Evolutionary conservation across 352 stramenopile species (phyloP).

Genomic region (Phytophthora vignae): DNA sequence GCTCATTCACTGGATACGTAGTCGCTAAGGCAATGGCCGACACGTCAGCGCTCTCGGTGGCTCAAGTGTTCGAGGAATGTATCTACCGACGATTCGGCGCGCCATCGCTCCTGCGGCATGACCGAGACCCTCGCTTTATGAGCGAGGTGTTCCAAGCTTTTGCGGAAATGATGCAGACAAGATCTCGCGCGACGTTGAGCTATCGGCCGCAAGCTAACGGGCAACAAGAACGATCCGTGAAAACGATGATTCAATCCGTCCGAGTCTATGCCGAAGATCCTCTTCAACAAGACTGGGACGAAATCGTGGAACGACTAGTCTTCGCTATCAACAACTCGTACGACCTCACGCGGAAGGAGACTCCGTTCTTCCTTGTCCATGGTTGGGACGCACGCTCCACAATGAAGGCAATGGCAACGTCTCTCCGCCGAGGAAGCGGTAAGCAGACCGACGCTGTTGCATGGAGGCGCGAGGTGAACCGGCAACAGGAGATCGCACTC

Average conservation of each 20-base stretch:
- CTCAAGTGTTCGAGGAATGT: slow-evolving; percentile 17
- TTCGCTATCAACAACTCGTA: too few species aligned
- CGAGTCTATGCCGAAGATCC: slow-evolving; percentile 12
- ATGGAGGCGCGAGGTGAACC: not conserved
- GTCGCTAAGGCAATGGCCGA: slow-evolving; percentile 19
- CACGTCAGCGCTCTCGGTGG: slow-evolving; percentile 11
- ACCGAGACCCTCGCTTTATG: slow-evolving; percentile 24
- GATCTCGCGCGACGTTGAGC: slow-evolving; percentile 7
- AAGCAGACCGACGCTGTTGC: too few species aligned
- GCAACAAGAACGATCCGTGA: slow-evolving; percentile 14
- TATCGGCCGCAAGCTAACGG: slow-evolving; percentile 26
- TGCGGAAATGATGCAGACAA: slow-evolving; percentile 10
- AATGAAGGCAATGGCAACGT: too few species aligned
- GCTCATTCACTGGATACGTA: slow-evolving; percentile 16
- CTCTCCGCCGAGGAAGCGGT: too few species aligned
- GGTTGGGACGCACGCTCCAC: too few species aligned
- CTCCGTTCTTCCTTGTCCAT: too few species aligned
- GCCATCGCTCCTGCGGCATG: slow-evolving; percentile 13
- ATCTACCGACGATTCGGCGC: slow-evolving; percentile 17
- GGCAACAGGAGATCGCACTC: not conserved
- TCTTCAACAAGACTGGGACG: too few species aligned
- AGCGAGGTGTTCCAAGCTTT: slow-evolving; percentile 21
- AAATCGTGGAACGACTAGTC: too few species aligned
- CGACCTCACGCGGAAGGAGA: too few species aligned
- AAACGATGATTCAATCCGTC: slow-evolving; percentile 12